Percentiles rank a stretch among this genome's conserved stretches.
Conservation (phyloP, 345 rosid genomes). For the Moricandia arvensis region DNA sequence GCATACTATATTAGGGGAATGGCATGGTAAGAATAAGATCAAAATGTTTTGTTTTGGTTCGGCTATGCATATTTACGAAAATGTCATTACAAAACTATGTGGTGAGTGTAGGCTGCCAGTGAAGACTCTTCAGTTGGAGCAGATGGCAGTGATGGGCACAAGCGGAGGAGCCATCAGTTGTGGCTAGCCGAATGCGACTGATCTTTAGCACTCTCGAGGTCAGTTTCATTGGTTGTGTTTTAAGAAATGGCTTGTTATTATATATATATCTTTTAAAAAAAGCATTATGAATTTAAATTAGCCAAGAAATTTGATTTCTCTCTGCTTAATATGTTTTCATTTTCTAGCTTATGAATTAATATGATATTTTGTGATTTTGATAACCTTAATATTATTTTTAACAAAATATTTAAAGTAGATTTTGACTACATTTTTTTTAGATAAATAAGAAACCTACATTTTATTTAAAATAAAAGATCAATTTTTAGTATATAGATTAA, state of each 20-base stretch:
- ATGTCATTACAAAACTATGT: background rate
- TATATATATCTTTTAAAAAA: too few relatives aligned
- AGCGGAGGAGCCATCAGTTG: constrained; percentile 86
- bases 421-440: background rate
- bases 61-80: background rate
- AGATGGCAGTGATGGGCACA: constrained; percentile 80
- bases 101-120: constrained; percentile 73
- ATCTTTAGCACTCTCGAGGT: constrained; percentile 95
- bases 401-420: background rate
- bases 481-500: background rate
- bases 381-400: background rate
- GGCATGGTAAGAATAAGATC: constrained; percentile 91
- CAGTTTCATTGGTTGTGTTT: constrained; percentile 17
- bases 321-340: background rate
- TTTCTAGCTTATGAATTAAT: background rate
- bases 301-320: background rate
- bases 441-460: background rate
- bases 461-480: background rate
- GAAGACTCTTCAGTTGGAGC: constrained; percentile 92
- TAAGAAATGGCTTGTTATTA: background rate
- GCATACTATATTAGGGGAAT: constrained; percentile 78
- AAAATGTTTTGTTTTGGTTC: background rate
- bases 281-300: background rate
- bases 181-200: constrained; percentile 81
- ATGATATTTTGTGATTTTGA: background rate